These are phyloP conservation scores for Moricandia arvensis DNA, from an alignment of 345 rosid species.

Conservation along the genomic window DNA sequence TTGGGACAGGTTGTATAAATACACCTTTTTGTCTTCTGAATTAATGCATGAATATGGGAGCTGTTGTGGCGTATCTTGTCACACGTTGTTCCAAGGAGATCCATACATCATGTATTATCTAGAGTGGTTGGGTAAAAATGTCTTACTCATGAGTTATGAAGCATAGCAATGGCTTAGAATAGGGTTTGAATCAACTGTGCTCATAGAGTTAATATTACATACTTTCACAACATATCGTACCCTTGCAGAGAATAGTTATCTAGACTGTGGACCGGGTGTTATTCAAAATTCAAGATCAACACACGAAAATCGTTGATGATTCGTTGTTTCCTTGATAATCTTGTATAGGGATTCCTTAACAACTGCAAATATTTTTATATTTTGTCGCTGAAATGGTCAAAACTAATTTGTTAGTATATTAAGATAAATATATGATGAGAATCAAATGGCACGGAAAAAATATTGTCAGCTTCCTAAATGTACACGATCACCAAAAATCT, in stretches of 20 bases:
- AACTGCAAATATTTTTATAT: not conserved
- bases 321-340: not conserved
- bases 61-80: constrained; percentile 31
- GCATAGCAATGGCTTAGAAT: not conserved
- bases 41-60: constrained; percentile 27
- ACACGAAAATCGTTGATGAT: not conserved
- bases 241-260: not conserved
- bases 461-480: not conserved
- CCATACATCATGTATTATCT: constrained; percentile 28
- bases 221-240: not conserved
- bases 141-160: constrained; percentile 13
- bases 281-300: not conserved
- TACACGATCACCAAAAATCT: constrained; percentile 24
- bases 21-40: constrained; percentile 1
- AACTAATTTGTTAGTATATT: not conserved
- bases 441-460: constrained; percentile 29
- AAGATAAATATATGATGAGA: not conserved
- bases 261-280: not conserved
- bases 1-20: constrained; percentile 34
- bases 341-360: not conserved
- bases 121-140: constrained; percentile 8
- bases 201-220: not conserved
- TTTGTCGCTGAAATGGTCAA: not conserved
- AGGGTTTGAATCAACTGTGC: not conserved
- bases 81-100: constrained; percentile 31